Base-by-base conservation (phyloP, 805 yeast genomes). In the Helenozyma rhizophorensis region DNA sequence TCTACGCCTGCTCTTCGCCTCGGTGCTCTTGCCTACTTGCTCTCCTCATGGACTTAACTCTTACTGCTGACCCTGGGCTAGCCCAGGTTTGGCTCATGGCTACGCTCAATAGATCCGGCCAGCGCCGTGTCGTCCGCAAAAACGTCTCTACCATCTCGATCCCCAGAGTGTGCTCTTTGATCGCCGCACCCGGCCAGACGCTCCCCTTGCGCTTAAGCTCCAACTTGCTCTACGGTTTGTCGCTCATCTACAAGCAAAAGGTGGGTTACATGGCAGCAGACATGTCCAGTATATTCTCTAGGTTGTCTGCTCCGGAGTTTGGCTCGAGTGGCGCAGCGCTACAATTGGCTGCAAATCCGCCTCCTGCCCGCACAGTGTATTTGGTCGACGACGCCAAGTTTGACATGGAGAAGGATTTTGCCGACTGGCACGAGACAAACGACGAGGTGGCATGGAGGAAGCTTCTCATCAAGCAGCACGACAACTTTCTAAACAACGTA, bases 191-290 rank as follows among this genome's bases (percentile, higher is more conserved):
- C 4, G 29, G 33, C 2, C 53, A 65, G 9, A 31, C 44, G 2
- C 39, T 62, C 24, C 32, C 34, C 14, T 35, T 46, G 26, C 50
- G 77, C 26, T 53, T 62, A 12, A 50, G 62, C 0, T 68, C 78
- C 0, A 65, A 53, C 30, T 50, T 76, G 8, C 47, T 76, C 35
- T 63, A 68, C 42, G 82, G 82, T 0, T 54, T 72, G 1, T 56
- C 74, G 1, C 40, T 76, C 27, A 58, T 68, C 17, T 73, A 71
- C 47, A 71, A 62, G 36, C 68, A 70, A 17, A 73, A 78, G 47
- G 64, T 72, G 0, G 67, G 65, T 3, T 68, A 66, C 42, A 64
- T 71, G 41, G 62, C 60, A n/a, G 46, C 45, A 14, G 71, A 66
- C 33, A 32, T 58, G 2, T 39, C 42, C 1, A 16, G 37, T 9